phyloP scores from a whole-genome alignment of 1,284 basidiomycete genomes.

The Leccinum glutinopallens region DNA sequence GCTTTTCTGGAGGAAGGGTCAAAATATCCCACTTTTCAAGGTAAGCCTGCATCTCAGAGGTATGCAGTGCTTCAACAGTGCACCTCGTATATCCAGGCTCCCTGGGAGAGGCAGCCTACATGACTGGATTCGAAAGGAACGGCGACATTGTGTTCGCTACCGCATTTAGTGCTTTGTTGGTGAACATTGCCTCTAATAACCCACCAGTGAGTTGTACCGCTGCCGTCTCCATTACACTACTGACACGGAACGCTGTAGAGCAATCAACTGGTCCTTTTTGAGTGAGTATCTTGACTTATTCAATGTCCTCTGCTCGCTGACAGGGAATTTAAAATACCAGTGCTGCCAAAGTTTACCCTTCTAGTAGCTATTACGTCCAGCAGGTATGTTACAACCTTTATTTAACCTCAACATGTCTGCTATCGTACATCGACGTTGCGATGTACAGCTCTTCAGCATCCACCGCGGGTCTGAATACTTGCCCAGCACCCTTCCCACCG shows the following conservation, averaged over 20 bases:
- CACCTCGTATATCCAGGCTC: slow-evolving; percentile 34
- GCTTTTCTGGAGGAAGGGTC: slow-evolving; percentile 51
- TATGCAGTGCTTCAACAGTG: background rate
- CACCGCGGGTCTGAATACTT: slow-evolving; percentile 64
- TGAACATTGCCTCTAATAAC: slow-evolving; percentile 45
- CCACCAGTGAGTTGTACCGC: background rate
- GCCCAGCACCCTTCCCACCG: slow-evolving; percentile 59
- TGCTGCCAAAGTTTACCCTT: slow-evolving; percentile 53
- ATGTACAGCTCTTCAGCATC: slow-evolving; percentile 56
- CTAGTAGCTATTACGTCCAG: slow-evolving; percentile 69
- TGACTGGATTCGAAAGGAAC: slow-evolving; percentile 69
- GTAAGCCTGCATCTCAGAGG: slow-evolving; percentile 12
- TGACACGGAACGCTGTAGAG: slow-evolving; percentile 27
- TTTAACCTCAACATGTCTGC: background rate
- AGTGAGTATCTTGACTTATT: slow-evolving; percentile 43
- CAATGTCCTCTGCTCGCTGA: slow-evolving; percentile 5
- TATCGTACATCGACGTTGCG: slow-evolving; percentile 4
- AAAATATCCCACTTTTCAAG: slow-evolving; percentile 61
- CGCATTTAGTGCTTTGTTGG: slow-evolving; percentile 66
- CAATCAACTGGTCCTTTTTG: slow-evolving; percentile 69
- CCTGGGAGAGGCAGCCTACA: slow-evolving; percentile 67
- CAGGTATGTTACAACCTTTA: slow-evolving; percentile 41
- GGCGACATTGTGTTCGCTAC: slow-evolving; percentile 62
- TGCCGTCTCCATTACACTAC: background rate
- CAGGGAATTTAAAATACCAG: slow-evolving; percentile 35